A percentile compares a stretch with the other conserved stretches of the same genome.
These are phyloP conservation scores for Trichoderma harzianum DNA, from an alignment of 2,329 filamentous ascomycete species.

Conservation along the genomic window DNA sequence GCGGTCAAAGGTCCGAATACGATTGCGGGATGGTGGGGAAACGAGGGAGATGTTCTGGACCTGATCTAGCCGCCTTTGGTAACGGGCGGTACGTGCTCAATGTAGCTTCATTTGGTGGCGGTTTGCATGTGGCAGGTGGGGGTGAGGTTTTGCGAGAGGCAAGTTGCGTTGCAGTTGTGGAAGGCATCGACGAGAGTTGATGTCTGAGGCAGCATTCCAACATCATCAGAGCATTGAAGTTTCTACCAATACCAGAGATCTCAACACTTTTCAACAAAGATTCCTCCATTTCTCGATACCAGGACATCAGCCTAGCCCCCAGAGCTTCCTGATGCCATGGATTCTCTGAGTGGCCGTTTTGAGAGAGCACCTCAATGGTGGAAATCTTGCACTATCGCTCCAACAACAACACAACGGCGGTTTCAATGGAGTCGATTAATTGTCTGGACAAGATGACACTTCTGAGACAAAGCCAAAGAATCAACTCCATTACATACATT, in stretches of 20 bases:
- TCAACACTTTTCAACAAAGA: background rate
- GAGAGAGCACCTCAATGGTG: background rate
- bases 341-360: background rate
- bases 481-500: background rate
- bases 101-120: background rate
- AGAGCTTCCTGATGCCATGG: background rate
- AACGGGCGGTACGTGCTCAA: background rate
- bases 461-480: background rate
- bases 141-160: background rate
- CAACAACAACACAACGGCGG: background rate
- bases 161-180: background rate
- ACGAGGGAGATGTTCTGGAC: background rate
- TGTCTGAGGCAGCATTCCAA: background rate
- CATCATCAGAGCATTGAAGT: background rate
- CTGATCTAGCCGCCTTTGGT: background rate
- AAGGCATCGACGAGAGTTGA: background rate
- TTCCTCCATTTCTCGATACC: background rate
- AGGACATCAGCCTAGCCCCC: background rate
- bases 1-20: conserved; percentile 16
- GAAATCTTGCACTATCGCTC: background rate
- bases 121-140: conserved; percentile 3
- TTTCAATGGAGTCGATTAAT: background rate
- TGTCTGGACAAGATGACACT: background rate
- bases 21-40: conserved; percentile 16
- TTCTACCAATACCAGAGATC: background rate